phyloP scores from a whole-genome alignment of 2,329 filamentous ascomycete genomes.

The Shiraia bambusicola region DNA sequence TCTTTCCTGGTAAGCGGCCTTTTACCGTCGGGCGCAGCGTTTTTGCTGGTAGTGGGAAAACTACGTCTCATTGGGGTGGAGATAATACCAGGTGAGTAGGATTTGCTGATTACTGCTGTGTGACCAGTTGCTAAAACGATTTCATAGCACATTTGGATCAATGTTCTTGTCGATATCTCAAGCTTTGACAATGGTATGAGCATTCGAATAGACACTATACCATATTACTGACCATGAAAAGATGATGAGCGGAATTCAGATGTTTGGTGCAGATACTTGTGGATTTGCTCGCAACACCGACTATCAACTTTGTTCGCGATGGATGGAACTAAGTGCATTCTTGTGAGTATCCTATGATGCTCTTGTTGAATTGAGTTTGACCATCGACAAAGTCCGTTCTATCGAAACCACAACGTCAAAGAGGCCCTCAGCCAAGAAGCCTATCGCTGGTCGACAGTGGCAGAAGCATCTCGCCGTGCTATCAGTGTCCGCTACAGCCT shows the following conservation, averaged over 20 bases:
- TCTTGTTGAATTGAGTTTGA: neutral
- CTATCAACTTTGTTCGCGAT: constrained; percentile 68
- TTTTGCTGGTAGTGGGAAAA: constrained; percentile 16
- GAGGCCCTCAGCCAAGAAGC: constrained; percentile 65
- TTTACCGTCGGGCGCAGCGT: constrained; percentile 15
- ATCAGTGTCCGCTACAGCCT: constrained; percentile 69
- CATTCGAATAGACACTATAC: neutral
- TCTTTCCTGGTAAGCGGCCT: constrained; percentile 52
- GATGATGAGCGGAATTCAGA: constrained; percentile 69
- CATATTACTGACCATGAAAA: neutral
- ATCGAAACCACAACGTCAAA: constrained; percentile 70
- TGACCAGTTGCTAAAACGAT: no score
- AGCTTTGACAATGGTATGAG: constrained; percentile 65
- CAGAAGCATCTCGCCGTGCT: constrained; percentile 60
- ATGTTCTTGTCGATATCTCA: constrained; percentile 75
- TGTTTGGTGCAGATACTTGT: constrained; percentile 64
- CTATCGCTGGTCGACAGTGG: constrained; percentile 66
- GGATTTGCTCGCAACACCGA: constrained; percentile 67
- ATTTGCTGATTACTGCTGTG: constrained; percentile 37
- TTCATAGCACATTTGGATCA: no score
- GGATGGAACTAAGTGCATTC: constrained; percentile 71
- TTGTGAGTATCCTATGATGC: constrained; percentile 44
- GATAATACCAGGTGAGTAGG: constrained; percentile 68
- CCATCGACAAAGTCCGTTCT: constrained; percentile 56
- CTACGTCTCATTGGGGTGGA: constrained; percentile 60